Conservation (phyloP, 2,329 filamentous ascomycete species). For the Ophiostoma ulmi region DNA sequence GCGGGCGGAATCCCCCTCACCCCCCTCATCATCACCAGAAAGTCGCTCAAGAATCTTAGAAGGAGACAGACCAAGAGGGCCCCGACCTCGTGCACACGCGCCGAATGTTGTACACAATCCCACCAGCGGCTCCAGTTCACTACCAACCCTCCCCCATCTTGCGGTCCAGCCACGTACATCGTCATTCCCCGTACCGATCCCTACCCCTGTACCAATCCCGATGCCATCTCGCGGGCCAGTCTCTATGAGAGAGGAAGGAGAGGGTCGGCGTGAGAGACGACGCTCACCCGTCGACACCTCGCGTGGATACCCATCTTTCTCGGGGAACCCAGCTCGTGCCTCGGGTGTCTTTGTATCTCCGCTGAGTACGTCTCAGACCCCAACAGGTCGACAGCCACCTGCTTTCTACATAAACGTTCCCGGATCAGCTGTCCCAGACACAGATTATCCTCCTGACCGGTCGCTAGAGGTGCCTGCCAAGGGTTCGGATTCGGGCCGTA, state of each 20-base stretch:
- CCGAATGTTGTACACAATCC: slow-evolving; percentile 30
- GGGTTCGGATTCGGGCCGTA: slow-evolving; percentile 27
- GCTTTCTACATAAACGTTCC: slow-evolving; percentile 22
- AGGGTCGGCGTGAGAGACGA: slow-evolving; percentile 16
- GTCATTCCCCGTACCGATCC: slow-evolving; percentile 17
- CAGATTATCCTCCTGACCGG: not conserved
- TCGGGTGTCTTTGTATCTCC: slow-evolving; percentile 21
- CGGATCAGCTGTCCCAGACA: not conserved
- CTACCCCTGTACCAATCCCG: not conserved
- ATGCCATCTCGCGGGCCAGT: not conserved
- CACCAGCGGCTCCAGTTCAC: slow-evolving; percentile 1
- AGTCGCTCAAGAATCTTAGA: slow-evolving; percentile 22
- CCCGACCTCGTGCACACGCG: slow-evolving; percentile 31
- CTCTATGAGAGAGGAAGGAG: slow-evolving; percentile 14
- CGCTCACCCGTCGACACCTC: slow-evolving; percentile 20
- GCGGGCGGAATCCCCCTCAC: slow-evolving; percentile 32
- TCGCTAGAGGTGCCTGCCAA: slow-evolving; percentile 24
- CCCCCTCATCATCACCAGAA: slow-evolving; percentile 33
- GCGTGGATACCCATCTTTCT: slow-evolving; percentile 16
- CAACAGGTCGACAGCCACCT: slow-evolving; percentile 15
- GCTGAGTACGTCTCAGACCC: slow-evolving; percentile 9
- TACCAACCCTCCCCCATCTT: slow-evolving; percentile 11
- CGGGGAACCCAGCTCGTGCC: slow-evolving; percentile 16
- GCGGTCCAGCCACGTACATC: slow-evolving; percentile 14
- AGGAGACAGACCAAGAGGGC: slow-evolving; percentile 25